phyloP scores from a whole-genome alignment of 2,329 filamentous ascomycete species.

The Aspergillus transmontanensis region DNA sequence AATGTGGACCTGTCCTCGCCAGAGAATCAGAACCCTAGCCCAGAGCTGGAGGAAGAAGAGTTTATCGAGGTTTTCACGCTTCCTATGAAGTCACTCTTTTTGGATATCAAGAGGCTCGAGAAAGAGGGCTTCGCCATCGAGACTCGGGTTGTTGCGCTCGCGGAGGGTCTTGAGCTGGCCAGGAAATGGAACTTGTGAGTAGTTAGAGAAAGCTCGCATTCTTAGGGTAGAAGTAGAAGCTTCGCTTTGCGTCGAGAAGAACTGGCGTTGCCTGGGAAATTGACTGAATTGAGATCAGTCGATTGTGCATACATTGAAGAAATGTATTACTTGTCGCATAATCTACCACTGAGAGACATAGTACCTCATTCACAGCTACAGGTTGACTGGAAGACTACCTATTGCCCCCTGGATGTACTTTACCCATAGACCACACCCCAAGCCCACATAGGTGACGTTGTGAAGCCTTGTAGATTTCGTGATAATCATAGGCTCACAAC shows the following conservation, averaged over 20 bases:
- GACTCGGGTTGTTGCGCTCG: conserved; percentile 74
- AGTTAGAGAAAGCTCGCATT: neutral
- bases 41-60: conserved; percentile 75
- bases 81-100: conserved; percentile 65
- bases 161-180: conserved; percentile 75
- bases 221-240: no score
- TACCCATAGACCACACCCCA: no score
- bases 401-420: neutral
- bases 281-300: no score
- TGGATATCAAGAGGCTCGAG: conserved; percentile 67
- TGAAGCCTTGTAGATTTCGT: neutral
- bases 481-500: neutral
- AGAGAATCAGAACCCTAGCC: conserved; percentile 69
- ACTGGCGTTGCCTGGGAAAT: neutral
- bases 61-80: conserved; percentile 80
- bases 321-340: no score
- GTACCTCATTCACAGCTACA: neutral
- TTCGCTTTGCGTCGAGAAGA: no score
- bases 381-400: neutral
- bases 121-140: conserved; percentile 75
- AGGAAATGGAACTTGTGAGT: conserved; percentile 45
- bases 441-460: no score
- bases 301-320: no score
- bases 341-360: neutral
- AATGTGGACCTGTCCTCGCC: conserved; percentile 68